phyloP scores from a whole-genome alignment of 108 stramenopile genomes.

The Ochromonas danica region DNA sequence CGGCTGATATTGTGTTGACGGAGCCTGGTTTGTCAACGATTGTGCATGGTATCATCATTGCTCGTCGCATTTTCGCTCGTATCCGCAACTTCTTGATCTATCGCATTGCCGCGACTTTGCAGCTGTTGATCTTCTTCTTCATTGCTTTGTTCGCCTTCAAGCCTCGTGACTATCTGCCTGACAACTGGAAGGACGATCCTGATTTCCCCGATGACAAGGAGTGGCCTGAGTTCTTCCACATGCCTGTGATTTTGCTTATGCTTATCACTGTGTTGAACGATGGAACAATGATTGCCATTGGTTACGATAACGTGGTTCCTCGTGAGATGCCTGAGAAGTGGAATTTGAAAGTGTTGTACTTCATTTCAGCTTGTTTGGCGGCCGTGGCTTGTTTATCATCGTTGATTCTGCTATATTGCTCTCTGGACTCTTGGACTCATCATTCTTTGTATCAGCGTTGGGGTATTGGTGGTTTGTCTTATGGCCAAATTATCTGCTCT shows the following conservation, averaged over 20 bases:
- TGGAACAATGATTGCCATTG: conserved; percentile 73
- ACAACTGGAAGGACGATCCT: conserved; percentile 37
- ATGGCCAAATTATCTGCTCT: conserved; percentile 33
- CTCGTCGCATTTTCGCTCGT: conserved; percentile 47
- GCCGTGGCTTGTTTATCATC: conserved; percentile 44
- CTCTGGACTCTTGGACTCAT: conserved; percentile 2
- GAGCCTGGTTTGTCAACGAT: conserved; percentile 62
- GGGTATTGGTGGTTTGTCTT: conserved; percentile 34
- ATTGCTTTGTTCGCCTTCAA: conserved; percentile 60
- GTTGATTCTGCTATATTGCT: conserved; percentile 31
- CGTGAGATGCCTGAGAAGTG: background rate
- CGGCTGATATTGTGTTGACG: conserved; percentile 69
- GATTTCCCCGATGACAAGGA: conserved; percentile 6
- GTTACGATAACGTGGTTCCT: conserved; percentile 63
- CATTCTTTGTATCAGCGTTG: background rate
- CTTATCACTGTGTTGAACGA: conserved; percentile 83
- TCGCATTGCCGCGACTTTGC: conserved; percentile 67
- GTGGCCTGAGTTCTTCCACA: conserved; percentile 44
- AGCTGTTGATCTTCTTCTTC: conserved; percentile 66
- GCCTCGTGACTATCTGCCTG: conserved; percentile 45
- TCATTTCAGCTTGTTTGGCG: conserved; percentile 29
- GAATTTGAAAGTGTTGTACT: conserved; percentile 37
- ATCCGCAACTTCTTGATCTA: conserved; percentile 32
- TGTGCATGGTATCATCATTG: conserved; percentile 53
- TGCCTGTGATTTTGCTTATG: conserved; percentile 69